Percentiles rank a stretch among this genome's conserved stretches.
phyloP scores from a whole-genome alignment of 306 rosid species.

The Ceratonia siliqua region DNA sequence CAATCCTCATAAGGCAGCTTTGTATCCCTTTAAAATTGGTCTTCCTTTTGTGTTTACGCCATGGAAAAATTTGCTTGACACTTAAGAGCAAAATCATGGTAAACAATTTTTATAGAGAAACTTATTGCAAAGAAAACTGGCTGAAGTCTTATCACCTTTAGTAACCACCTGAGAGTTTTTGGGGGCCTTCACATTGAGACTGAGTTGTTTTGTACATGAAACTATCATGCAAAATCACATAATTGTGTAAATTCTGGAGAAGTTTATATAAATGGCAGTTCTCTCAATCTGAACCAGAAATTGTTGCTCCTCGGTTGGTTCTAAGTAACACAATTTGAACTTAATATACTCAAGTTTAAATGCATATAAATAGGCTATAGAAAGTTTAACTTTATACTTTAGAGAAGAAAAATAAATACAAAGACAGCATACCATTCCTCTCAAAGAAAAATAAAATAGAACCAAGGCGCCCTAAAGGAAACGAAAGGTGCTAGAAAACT shows the following conservation, averaged over 20 bases:
- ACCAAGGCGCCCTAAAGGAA: background rate
- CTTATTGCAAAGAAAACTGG: background rate
- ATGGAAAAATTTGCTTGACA: background rate
- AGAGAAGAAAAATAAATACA: background rate
- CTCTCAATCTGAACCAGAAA: background rate
- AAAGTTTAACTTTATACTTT: background rate
- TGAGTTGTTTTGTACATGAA: background rate
- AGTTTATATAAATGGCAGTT: background rate
- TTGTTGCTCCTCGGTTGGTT: background rate
- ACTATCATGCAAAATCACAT: background rate
- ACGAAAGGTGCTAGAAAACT: slow-evolving; percentile 6
- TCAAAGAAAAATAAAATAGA: background rate
- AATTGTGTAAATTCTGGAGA: background rate
- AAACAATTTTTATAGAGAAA: background rate
- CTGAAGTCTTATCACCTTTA: background rate
- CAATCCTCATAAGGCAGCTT: slow-evolving; percentile 12
- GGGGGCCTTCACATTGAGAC: background rate
- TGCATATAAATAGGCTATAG: background rate
- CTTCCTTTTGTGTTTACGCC: slow-evolving; percentile 5
- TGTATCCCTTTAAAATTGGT: background rate
- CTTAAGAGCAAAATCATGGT: background rate
- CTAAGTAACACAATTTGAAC: background rate
- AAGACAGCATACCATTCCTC: background rate
- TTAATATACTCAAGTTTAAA: background rate
- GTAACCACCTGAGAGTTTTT: background rate